These are phyloP conservation scores for Backusella liffmaniae DNA, from an alignment of 192 early-diverging fungal genomes.

Conservation along the genomic window DNA sequence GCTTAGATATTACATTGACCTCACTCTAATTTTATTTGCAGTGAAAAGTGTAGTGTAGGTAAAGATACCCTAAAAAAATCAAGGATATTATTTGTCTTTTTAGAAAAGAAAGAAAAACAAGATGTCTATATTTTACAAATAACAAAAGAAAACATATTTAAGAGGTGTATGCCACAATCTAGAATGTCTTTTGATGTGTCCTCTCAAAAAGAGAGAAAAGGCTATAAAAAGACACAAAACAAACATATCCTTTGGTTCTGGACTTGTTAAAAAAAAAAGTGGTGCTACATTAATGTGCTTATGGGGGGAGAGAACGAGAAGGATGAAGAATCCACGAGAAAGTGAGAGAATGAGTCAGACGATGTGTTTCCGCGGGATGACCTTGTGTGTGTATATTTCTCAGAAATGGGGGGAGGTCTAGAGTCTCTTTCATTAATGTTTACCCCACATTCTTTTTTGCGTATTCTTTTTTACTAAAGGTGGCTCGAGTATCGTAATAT, in stretches of 20 bases:
- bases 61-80: too few relatives aligned
- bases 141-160: too few relatives aligned
- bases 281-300: neutral
- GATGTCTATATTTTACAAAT: too few relatives aligned
- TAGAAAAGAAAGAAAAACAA: too few relatives aligned
- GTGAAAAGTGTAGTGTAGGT: too few relatives aligned
- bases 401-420: neutral
- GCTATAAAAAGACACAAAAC: neutral
- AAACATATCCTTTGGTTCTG: neutral
- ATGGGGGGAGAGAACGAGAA: neutral
- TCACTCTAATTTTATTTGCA: too few relatives aligned
- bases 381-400: neutral
- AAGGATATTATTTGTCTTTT: too few relatives aligned
- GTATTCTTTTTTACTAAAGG: neutral
- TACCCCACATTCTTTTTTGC: slow-evolving; percentile 7
- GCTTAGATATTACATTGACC: too few relatives aligned
- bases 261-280: neutral
- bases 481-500: neutral
- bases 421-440: neutral
- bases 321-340: neutral
- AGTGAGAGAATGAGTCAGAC: neutral
- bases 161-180: too few relatives aligned
- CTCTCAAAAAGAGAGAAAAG: neutral
- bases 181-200: too few relatives aligned
- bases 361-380: neutral